These are phyloP conservation scores for Pythium brassicae DNA, from an alignment of 352 stramenopile genomes.

Conservation along the genomic window DNA sequence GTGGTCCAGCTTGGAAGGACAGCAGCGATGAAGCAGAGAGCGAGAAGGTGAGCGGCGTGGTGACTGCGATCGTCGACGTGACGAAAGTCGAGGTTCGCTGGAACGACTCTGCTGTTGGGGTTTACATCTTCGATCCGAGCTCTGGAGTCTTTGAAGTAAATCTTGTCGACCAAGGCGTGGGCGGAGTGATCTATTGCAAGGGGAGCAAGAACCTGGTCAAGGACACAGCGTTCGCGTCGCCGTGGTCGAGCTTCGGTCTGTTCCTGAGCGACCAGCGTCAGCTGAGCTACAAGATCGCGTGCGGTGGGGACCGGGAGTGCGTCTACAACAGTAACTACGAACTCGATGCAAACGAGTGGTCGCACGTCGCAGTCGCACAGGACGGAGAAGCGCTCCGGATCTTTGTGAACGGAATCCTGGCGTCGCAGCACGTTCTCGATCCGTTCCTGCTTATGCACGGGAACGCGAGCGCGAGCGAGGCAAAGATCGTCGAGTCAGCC, in stretches of 20 bases:
- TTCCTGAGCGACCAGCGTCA: conserved; percentile 62
- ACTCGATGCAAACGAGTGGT: conserved; percentile 56
- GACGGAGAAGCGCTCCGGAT: conserved; percentile 54
- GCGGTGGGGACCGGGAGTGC: conserved; percentile 48
- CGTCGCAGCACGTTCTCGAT: conserved; percentile 58
- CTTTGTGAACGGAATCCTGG: conserved; percentile 63
- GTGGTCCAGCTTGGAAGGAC: conserved; percentile 45
- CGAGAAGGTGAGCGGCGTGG: conserved; percentile 27
- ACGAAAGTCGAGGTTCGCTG: conserved; percentile 54
- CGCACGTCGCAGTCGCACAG: conserved; percentile 64
- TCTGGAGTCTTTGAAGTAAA: conserved; percentile 45
- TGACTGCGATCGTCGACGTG: conserved; percentile 36
- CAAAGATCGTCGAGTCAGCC: conserved; percentile 53
- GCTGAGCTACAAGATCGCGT: conserved; percentile 62
- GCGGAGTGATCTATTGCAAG: conserved; percentile 68
- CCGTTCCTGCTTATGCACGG: conserved; percentile 56
- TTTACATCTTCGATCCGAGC: conserved; percentile 56
- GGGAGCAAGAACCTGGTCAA: conserved; percentile 59
- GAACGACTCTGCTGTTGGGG: conserved; percentile 19
- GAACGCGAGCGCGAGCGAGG: conserved; percentile 32
- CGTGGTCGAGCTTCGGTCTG: conserved; percentile 73
- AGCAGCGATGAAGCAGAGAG: conserved; percentile 13
- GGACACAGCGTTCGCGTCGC: conserved; percentile 32
- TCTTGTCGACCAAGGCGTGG: conserved; percentile 42
- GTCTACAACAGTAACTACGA: conserved; percentile 66